Conservation (phyloP, 805 yeast species). For the Barnettozyma sucrosica region DNA sequence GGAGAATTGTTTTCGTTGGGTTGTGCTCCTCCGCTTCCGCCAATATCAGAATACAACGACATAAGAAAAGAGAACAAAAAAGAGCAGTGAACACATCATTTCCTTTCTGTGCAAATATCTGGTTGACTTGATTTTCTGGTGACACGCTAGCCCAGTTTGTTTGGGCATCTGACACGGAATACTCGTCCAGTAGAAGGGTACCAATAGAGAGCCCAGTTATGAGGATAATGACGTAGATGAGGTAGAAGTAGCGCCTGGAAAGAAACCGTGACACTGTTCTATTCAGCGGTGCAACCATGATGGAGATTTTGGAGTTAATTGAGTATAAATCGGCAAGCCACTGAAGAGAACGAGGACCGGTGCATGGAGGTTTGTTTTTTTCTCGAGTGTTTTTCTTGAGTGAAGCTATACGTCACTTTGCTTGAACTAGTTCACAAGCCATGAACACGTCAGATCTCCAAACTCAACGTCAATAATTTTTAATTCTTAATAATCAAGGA, state of each 20-base stretch:
- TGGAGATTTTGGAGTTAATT: not conserved
- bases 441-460: too few relatives aligned
- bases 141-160: conserved; percentile 8
- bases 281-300: not conserved
- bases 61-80: conserved; percentile 17
- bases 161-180: not conserved
- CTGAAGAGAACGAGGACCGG: too few relatives aligned
- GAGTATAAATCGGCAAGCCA: too few relatives aligned
- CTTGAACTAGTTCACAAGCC: too few relatives aligned
- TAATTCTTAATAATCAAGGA: too few relatives aligned
- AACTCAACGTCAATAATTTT: too few relatives aligned
- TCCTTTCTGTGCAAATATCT: conserved; percentile 33
- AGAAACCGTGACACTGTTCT: not conserved
- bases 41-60: not conserved
- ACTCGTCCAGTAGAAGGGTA: not conserved
- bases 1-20: not conserved
- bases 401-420: too few relatives aligned
- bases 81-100: conserved; percentile 25
- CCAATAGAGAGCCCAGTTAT: conserved; percentile 1
- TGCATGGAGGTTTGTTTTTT: too few relatives aligned
- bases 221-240: conserved; percentile 8
- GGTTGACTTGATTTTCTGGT: conserved; percentile 27
- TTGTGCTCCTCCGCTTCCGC: not conserved
- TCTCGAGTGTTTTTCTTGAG: too few relatives aligned
- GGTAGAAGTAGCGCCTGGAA: conserved; percentile 1